A percentile compares a stretch with the other conserved stretches of the same genome.
Evolutionary conservation across 2,329 filamentous ascomycete species (phyloP).

Genomic region (Trichophyton schoenleinii): DNA sequence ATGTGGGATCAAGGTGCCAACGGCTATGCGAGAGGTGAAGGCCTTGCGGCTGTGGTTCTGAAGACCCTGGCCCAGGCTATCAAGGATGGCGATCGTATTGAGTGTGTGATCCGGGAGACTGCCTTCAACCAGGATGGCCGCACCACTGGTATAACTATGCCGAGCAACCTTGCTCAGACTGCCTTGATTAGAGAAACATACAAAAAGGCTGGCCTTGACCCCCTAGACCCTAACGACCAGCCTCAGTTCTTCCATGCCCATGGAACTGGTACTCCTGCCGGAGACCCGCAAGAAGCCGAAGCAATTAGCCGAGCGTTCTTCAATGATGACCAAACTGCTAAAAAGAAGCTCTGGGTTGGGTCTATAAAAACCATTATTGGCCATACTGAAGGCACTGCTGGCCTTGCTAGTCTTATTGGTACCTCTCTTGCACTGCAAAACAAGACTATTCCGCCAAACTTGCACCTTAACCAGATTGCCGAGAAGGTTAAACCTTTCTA

Average conservation of each 20-base stretch:
- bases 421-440: slow-evolving; percentile 19
- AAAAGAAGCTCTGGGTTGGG: slow-evolving; percentile 15
- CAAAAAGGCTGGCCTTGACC: slow-evolving; percentile 17
- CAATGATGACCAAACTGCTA: background rate
- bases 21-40: slow-evolving; percentile 27
- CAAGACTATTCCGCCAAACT: slow-evolving; percentile 19
- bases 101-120: slow-evolving; percentile 23
- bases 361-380: slow-evolving; percentile 21
- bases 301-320: slow-evolving; percentile 14
- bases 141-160: slow-evolving; percentile 15
- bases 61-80: slow-evolving; percentile 23
- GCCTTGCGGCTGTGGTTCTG: slow-evolving; percentile 23
- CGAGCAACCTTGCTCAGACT: slow-evolving; percentile 17
- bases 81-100: slow-evolving; percentile 24
- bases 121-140: slow-evolving; percentile 22
- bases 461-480: slow-evolving; percentile 7
- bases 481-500: slow-evolving; percentile 12
- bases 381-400: slow-evolving; percentile 19
- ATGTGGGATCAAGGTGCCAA: slow-evolving; percentile 23
- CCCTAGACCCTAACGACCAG: background rate
- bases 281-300: slow-evolving; percentile 18
- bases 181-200: slow-evolving; percentile 24
- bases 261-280: slow-evolving; percentile 27
- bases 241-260: slow-evolving; percentile 8
- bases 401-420: slow-evolving; percentile 20